A percentile compares a stretch with the other conserved stretches of the same genome.
Conservation (phyloP, 179 eudicot genomes). For the Pouteria campechiana region DNA sequence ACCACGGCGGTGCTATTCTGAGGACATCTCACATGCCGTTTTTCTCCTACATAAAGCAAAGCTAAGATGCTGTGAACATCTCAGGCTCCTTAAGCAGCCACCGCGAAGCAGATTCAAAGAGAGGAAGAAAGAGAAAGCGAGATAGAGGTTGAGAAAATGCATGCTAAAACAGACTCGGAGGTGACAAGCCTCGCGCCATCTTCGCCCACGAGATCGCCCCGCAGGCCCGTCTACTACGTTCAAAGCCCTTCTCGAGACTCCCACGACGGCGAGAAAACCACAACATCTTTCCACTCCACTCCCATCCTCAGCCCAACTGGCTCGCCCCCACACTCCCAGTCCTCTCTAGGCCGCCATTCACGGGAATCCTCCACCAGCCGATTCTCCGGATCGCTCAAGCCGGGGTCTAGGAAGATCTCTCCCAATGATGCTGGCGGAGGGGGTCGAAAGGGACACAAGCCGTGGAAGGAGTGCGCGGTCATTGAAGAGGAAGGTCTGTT, state of each 20-base stretch:
- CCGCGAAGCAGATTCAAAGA: too few relatives aligned
- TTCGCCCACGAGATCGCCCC: slow-evolving; percentile 60
- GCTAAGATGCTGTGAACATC: too few relatives aligned
- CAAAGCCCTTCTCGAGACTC: slow-evolving; percentile 83
- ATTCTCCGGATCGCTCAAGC: slow-evolving; percentile 75
- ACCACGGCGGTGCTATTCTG: too few relatives aligned
- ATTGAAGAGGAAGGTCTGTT: slow-evolving; percentile 66
- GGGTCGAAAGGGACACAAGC: slow-evolving; percentile 8
- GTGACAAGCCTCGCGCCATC: slow-evolving; percentile 71
- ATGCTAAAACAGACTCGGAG: slow-evolving; percentile 82
- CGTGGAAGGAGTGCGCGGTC: slow-evolving; percentile 36
- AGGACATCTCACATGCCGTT: too few relatives aligned
- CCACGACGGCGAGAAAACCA: slow-evolving; percentile 75
- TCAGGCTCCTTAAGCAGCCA: too few relatives aligned
- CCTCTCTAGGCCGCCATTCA: slow-evolving; percentile 76
- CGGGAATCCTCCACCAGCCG: slow-evolving; percentile 77
- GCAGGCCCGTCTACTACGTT: slow-evolving; percentile 62
- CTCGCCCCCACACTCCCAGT: slow-evolving; percentile 72
- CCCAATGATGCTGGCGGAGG: slow-evolving; percentile 29
- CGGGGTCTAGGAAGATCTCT: slow-evolving; percentile 49
- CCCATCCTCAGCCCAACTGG: slow-evolving; percentile 61
- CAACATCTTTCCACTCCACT: slow-evolving; percentile 77
- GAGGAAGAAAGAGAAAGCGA: not conserved
- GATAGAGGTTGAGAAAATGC: too few relatives aligned
- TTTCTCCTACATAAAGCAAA: too few relatives aligned